A percentile compares a stretch with the other conserved stretches of the same genome.
phyloP scores from a whole-genome alignment of 495 filamentous ascomycete genomes.

The Aspergillus panamensis region DNA sequence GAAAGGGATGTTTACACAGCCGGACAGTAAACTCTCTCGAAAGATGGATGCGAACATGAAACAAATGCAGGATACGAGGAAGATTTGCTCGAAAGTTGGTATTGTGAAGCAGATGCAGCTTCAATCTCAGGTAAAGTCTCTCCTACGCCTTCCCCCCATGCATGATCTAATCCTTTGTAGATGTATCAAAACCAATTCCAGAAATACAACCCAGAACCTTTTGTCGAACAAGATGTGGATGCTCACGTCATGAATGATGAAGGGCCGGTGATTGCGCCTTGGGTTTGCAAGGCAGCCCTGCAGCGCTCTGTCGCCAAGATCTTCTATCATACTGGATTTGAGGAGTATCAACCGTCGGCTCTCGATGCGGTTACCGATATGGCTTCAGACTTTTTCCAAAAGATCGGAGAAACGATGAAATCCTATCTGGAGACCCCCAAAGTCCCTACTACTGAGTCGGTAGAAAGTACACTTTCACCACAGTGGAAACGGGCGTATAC shows the following conservation, averaged over 20 bases:
- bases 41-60: conserved; percentile 87
- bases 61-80: conserved; percentile 95
- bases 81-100: conserved; percentile 90
- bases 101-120: conserved; percentile 99
- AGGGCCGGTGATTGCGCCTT: conserved; percentile 78
- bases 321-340: conserved; percentile 95
- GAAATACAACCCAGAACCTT: conserved; percentile 92
- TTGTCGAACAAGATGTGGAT: conserved; percentile 78
- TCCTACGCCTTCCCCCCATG: neutral
- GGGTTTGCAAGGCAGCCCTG: conserved; percentile 74
- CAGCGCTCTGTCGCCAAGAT: conserved; percentile 90
- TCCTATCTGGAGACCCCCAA: conserved; percentile 80
- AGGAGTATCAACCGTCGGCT: conserved; percentile 94
- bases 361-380: conserved; percentile 88
- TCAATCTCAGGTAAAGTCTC: conserved; percentile 74
- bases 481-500: conserved; percentile 66
- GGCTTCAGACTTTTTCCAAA: conserved; percentile 82
- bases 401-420: conserved; percentile 72
- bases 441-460: conserved; percentile 45
- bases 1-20: conserved; percentile 71
- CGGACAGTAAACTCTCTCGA: conserved; percentile 67
- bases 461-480: conserved; percentile 25
- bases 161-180: conserved; percentile 40
- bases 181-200: conserved; percentile 98
- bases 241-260: conserved; percentile 83